Evolutionary conservation across 352 stramenopile species (phyloP).

Genomic region (Globisporangium orthogonon): DNA sequence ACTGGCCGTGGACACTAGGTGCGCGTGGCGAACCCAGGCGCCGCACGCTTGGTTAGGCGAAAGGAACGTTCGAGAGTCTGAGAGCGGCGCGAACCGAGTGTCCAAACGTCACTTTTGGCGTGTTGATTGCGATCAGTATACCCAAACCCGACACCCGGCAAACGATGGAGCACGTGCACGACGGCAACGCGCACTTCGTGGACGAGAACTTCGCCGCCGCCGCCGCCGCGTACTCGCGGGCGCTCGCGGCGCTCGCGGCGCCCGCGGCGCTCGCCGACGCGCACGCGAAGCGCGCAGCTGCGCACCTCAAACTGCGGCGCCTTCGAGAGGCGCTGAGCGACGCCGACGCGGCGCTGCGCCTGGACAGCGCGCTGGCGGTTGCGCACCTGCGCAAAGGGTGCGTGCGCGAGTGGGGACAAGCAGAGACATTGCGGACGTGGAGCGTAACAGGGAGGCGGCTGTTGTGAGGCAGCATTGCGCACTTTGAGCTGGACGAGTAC

Average conservation of each 20-base stretch:
- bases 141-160: neutral
- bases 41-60: too few species aligned
- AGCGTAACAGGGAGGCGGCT: neutral
- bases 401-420: neutral
- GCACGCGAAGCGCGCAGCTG: conserved; percentile 62
- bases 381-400: conserved; percentile 72
- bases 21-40: too few species aligned
- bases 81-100: too few species aligned
- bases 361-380: conserved; percentile 46
- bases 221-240: conserved; percentile 42
- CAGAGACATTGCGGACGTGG: neutral
- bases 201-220: conserved; percentile 75
- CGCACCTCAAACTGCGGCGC: conserved; percentile 64
- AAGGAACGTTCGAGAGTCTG: too few species aligned
- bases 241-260: conserved; percentile 23
- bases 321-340: conserved; percentile 45
- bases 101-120: neutral
- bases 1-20: too few species aligned
- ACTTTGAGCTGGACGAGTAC: conserved; percentile 84
- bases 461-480: conserved; percentile 39
- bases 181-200: conserved; percentile 79
- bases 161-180: conserved; percentile 64
- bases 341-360: conserved; percentile 35
- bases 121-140: too few species aligned
- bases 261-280: conserved; percentile 24